phyloP scores from a whole-genome alignment of 2,329 filamentous ascomycete species.

The Ampelomyces quisqualis region DNA sequence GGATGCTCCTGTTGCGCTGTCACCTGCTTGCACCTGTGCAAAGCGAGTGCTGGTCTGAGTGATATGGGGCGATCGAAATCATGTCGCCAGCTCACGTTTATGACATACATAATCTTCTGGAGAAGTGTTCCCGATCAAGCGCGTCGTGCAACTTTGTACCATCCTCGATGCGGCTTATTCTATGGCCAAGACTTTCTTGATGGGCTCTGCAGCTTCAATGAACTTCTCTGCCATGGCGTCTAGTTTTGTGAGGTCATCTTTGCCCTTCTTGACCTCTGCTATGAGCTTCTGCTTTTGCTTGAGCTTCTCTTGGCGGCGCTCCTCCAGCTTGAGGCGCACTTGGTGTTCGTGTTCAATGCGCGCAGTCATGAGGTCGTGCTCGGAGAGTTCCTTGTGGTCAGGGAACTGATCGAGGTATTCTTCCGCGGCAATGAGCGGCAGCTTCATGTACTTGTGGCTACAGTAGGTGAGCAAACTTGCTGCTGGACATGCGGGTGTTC shows the following conservation, averaged over 20 bases:
- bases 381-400: slow-evolving; percentile 68
- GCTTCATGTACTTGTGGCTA: slow-evolving; percentile 82
- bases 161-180: too few relatives aligned
- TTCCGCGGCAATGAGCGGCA: slow-evolving; percentile 80
- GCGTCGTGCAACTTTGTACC: too few relatives aligned
- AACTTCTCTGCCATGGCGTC: slow-evolving; percentile 93
- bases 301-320: slow-evolving; percentile 66
- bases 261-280: slow-evolving; percentile 83
- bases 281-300: slow-evolving; percentile 68
- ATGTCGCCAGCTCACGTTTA: too few relatives aligned
- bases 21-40: too few relatives aligned
- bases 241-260: slow-evolving; percentile 86
- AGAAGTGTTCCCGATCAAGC: too few relatives aligned
- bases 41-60: too few relatives aligned
- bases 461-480: slow-evolving; percentile 7
- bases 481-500: slow-evolving; percentile 41
- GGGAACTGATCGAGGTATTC: slow-evolving; percentile 78
- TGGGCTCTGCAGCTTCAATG: slow-evolving; percentile 86
- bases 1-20: too few relatives aligned
- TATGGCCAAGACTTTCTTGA: slow-evolving; percentile 82
- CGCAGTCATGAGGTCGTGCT: slow-evolving; percentile 82
- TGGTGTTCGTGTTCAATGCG: slow-evolving; percentile 88
- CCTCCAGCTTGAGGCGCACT: slow-evolving; percentile 81
- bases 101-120: too few relatives aligned
- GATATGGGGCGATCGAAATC: too few relatives aligned